Evolutionary conservation across 192 early-diverging fungal genomes (phyloP).

Genomic region (Phlyctochytrium arcticum): DNA sequence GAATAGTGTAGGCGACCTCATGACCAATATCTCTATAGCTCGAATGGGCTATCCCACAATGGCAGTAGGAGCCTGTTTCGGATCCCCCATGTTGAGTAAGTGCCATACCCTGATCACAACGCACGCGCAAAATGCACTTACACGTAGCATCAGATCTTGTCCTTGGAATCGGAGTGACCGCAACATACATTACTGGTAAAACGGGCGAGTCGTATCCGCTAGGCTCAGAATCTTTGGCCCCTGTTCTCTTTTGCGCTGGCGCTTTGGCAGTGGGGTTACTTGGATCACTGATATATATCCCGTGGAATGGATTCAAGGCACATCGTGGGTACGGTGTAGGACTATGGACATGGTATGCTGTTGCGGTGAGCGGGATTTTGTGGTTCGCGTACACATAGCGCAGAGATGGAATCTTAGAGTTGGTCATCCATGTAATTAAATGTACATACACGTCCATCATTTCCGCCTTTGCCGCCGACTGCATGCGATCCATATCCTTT

Average conservation of each 20-base stretch:
- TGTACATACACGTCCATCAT: too few species aligned
- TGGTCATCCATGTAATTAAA: too few species aligned
- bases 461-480: too few species aligned
- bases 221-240: background rate
- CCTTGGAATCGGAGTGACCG: slow-evolving; percentile 77
- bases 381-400: too few species aligned
- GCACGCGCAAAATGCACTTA: too few species aligned
- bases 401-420: too few species aligned
- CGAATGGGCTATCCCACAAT: slow-evolving; percentile 88
- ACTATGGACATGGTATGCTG: too few species aligned
- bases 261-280: background rate
- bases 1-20: slow-evolving; percentile 65
- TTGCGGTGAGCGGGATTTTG: too few species aligned
- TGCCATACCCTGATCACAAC: too few species aligned
- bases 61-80: slow-evolving; percentile 94
- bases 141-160: slow-evolving; percentile 72
- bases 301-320: background rate
- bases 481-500: too few species aligned
- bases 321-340: background rate
- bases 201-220: background rate
- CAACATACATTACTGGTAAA: slow-evolving; percentile 7
- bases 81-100: slow-evolving; percentile 84
- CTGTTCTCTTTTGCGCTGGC: background rate
- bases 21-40: slow-evolving; percentile 90
- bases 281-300: background rate